Conservation (phyloP, 257 asterid species). For the Scutellaria baicalensis region DNA sequence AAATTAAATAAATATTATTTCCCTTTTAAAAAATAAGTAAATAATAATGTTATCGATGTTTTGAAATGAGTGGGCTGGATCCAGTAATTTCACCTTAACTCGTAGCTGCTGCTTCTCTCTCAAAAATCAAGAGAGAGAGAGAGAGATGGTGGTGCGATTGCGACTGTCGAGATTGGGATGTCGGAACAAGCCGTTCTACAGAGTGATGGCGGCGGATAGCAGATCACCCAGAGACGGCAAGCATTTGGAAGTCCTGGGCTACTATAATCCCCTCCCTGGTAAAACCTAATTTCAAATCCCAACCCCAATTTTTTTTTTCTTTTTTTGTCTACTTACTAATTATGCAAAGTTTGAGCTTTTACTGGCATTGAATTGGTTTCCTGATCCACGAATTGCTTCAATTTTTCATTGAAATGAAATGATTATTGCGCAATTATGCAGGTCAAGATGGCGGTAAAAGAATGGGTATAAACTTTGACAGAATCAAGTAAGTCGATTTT, state of each 20-base stretch:
- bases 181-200: constrained; percentile 74
- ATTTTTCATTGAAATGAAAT: not conserved
- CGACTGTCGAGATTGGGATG: constrained; percentile 79
- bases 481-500: constrained; percentile 57
- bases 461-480: constrained; percentile 89
- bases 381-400: not conserved
- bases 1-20: no score
- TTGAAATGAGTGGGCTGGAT: no score
- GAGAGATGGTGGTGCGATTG: constrained; percentile 68
- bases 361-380: not conserved
- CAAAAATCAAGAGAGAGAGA: not conserved
- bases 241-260: constrained; percentile 89
- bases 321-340: not conserved
- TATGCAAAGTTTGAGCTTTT: not conserved
- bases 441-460: constrained; percentile 95
- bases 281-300: not conserved
- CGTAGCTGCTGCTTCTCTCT: no score
- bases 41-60: no score
- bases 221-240: constrained; percentile 97
- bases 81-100: no score
- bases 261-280: constrained; percentile 97
- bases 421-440: constrained; percentile 24
- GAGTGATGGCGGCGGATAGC: constrained; percentile 96
- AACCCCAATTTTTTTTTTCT: not conserved
- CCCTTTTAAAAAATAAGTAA: no score